Conservation (phyloP, 225 moss, liverwort and hornwort species). For the Thuidium tamariscinum region DNA sequence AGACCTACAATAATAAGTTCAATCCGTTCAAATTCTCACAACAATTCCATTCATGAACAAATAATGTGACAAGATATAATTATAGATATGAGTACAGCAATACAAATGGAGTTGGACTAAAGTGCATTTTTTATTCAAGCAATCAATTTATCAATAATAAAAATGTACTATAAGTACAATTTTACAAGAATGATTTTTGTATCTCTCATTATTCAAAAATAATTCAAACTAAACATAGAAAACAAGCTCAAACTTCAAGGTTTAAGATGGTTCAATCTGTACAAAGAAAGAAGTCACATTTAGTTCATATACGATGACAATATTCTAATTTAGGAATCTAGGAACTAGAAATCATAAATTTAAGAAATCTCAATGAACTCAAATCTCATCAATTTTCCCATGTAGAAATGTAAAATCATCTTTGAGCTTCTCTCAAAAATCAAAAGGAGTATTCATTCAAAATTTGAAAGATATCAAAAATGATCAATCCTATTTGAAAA, state of each 20-base stretch:
- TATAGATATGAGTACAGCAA: background rate
- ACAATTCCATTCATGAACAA: background rate
- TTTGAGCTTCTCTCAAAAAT: too few species aligned
- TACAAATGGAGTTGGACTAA: background rate
- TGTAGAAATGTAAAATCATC: too few species aligned
- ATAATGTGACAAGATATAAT: background rate
- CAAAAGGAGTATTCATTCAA: too few species aligned
- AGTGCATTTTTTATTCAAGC: background rate
- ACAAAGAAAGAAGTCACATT: background rate
- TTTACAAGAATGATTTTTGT: fast-evolving
- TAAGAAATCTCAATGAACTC: too few species aligned
- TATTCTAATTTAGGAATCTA: too few species aligned
- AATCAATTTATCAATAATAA: background rate
- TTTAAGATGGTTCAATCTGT: background rate
- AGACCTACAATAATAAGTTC: background rate
- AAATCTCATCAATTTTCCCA: too few species aligned
- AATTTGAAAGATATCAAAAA: too few species aligned
- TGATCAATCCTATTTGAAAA: too few species aligned
- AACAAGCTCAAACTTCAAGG: background rate
- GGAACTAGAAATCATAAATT: too few species aligned
- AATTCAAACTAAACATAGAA: fast-evolving
- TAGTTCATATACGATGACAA: background rate
- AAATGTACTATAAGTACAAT: fast-evolving
- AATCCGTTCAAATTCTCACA: background rate
- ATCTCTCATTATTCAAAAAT: background rate